Base-by-base conservation (phyloP, 1,284 basidiomycete genomes). In the Rhodotorula sp. region DNA sequence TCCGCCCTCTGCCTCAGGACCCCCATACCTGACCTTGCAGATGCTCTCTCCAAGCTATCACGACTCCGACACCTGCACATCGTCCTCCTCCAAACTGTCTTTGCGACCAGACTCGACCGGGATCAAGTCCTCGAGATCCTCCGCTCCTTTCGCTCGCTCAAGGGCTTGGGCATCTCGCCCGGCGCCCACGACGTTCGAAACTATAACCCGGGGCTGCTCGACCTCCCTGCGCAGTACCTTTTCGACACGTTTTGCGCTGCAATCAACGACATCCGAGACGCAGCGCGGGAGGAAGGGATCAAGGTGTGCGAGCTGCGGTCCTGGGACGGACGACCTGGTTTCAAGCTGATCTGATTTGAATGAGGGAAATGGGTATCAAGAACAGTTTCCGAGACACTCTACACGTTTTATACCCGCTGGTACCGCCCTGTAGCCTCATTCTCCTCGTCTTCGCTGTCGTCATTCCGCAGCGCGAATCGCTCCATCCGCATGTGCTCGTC, bases 401-500 rank as follows among this genome's bases (percentile, higher is more conserved):
- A 44, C 40, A 44, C 40, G 15, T 13, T 44, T 44, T 44, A 44
- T 44, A 44, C 40, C 16, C 40, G 40, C 40, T 44, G 40, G 40
- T 44, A 44, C 40, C 40, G 40, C 40, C 40, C 40, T 11, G 40
- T 44, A 44, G 40, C 40, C 40, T 44, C 40, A 26, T 58, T 51
- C 37, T 51, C 51, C 20, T 60, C 59, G 22, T 28, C 31, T 8
- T 53, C 51, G 37, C 37, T 44, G 37, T 61, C 60, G 4, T 70
- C 68, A 24, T 70, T 65, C 48, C 54, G 30, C 40, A 70, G 15
- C 47, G 58, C 22, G 30, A 69, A 69, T 30, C 57, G 47, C 31
- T 70, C 60, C 64, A 70, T 66, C 31, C 62, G 64, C 54, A 70
- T 47, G 31, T 66, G 58, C 31, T 70, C 64, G 22, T 55, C 59